A percentile compares a stretch with the other conserved stretches of the same genome.
phyloP scores from a whole-genome alignment of 495 filamentous ascomycete genomes.

The Penicillium arizonense region DNA sequence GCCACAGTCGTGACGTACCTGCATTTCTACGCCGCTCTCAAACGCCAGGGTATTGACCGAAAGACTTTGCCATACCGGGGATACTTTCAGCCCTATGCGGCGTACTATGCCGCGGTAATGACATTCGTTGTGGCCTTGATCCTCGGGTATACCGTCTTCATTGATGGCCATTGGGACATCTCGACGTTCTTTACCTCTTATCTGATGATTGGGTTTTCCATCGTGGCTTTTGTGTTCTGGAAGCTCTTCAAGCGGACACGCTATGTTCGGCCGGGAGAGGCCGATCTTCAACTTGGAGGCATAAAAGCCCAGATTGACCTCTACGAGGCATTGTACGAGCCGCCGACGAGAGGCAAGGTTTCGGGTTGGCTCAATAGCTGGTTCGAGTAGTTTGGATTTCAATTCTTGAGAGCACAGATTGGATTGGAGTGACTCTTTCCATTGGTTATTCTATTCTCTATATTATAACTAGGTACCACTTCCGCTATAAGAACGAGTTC shows the following conservation, averaged over 20 bases:
- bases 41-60: slow-evolving; percentile 33
- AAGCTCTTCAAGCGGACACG: slow-evolving; percentile 52
- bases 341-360: slow-evolving; percentile 12
- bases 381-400: slow-evolving; percentile 6
- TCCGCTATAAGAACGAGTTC: neutral
- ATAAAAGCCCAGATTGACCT: slow-evolving; percentile 59
- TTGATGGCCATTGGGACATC: slow-evolving; percentile 24
- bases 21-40: slow-evolving; percentile 34
- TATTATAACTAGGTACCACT: neutral
- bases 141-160: slow-evolving; percentile 31
- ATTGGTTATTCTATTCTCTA: neutral
- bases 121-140: slow-evolving; percentile 33
- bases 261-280: slow-evolving; percentile 35
- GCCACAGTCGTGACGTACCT: slow-evolving; percentile 52
- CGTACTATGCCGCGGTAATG: slow-evolving; percentile 29
- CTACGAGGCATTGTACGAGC: slow-evolving; percentile 44
- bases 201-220: slow-evolving; percentile 48
- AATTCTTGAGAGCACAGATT: neutral
- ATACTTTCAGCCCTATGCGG: slow-evolving; percentile 33
- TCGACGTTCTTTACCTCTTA: slow-evolving; percentile 29
- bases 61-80: slow-evolving; percentile 27
- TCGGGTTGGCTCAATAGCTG: slow-evolving; percentile 10
- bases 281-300: slow-evolving; percentile 33
- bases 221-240: slow-evolving; percentile 49
- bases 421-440: neutral